Percentiles rank a stretch among this genome's conserved stretches.
phyloP scores from a whole-genome alignment of 768 basidiomycete genomes.

The Saitozyma sp. region DNA sequence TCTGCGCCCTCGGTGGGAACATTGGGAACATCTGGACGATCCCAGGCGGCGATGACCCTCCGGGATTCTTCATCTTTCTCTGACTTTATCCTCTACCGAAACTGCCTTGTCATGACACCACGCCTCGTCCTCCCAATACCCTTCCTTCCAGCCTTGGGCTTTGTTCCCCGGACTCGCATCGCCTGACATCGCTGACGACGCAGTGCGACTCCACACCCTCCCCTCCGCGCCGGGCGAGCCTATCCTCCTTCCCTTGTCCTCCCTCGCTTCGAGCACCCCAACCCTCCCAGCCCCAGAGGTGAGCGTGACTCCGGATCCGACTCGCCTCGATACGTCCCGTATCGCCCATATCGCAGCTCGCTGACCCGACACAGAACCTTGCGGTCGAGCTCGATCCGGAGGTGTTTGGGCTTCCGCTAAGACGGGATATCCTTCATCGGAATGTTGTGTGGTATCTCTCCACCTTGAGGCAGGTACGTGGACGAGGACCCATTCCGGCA shows the following conservation, averaged over 20 bases:
- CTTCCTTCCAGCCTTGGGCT: too few species aligned
- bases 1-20: background rate
- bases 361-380: constrained; percentile 20
- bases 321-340: background rate
- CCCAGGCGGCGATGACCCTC: background rate
- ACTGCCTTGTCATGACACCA: too few species aligned
- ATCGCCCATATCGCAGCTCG: background rate
- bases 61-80: constrained; percentile 3
- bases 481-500: too few species aligned
- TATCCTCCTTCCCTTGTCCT: constrained; percentile 45
- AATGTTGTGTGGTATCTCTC: constrained; percentile 87
- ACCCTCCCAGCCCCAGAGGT: constrained; percentile 35
- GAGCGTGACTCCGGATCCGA: constrained; percentile 14
- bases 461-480: constrained; percentile 60
- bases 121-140: too few species aligned
- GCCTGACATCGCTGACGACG: too few species aligned
- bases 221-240: constrained; percentile 6
- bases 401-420: constrained; percentile 84
- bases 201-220: too few species aligned
- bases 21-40: background rate
- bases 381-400: constrained; percentile 54
- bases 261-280: constrained; percentile 39
- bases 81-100: background rate
- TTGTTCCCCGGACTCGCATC: too few species aligned
- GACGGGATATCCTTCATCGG: constrained; percentile 87